Evolutionary conservation across 1,139 yeast genomes (phyloP).

Genomic region (Yamadazyma jaroonii): DNA sequence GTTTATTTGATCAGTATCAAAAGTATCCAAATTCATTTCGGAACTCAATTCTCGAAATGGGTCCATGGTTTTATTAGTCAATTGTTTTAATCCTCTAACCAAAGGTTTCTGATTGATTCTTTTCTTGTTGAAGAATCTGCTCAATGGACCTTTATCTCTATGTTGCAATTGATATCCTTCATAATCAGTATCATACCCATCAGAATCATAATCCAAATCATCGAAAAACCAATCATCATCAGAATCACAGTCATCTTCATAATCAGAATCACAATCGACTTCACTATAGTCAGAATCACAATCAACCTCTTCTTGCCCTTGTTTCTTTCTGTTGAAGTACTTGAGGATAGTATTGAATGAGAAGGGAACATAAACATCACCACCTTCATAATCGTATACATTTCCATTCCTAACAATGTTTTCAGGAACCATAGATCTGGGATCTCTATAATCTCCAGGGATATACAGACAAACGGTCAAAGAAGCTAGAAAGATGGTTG

Average conservation of each 20-base stretch:
- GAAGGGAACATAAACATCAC: slow-evolving; percentile 1
- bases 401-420: too few relatives aligned
- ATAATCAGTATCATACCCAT: slow-evolving; percentile 5
- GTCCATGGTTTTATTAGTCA: slow-evolving; percentile 8
- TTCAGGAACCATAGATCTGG: too few relatives aligned
- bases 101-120: slow-evolving; percentile 8
- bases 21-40: slow-evolving; percentile 2
- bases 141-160: slow-evolving; percentile 3
- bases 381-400: too few relatives aligned
- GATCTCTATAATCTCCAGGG: too few relatives aligned
- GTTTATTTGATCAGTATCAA: slow-evolving; percentile 4
- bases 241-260: slow-evolving; percentile 1
- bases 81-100: slow-evolving; percentile 5
- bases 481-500: not conserved
- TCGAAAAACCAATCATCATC: slow-evolving; percentile 4
- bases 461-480: not conserved
- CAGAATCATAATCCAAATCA: slow-evolving; percentile 7
- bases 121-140: slow-evolving; percentile 6
- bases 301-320: not conserved
- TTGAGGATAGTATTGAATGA: slow-evolving; percentile 8
- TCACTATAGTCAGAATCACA: too few relatives aligned
- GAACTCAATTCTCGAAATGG: slow-evolving; percentile 7
- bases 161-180: slow-evolving; percentile 2
- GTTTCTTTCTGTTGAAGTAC: slow-evolving; percentile 7
- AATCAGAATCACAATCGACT: slow-evolving; percentile 2